Evolutionary conservation across 2,329 filamentous ascomycete genomes (phyloP).

Genomic region (Fusarium pilosicola): DNA sequence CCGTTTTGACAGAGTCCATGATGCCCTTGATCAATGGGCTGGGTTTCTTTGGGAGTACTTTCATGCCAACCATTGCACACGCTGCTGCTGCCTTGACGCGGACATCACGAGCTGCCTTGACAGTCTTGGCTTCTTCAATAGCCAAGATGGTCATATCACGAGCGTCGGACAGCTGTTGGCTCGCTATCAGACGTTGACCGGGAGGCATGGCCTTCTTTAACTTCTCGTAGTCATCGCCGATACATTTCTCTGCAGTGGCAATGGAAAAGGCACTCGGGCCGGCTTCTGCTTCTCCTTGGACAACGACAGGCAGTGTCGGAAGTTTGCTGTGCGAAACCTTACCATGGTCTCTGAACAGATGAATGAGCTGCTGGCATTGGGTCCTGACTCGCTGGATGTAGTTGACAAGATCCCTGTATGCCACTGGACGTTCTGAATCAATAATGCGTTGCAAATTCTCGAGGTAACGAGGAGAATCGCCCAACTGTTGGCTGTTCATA

Average conservation of each 20-base stretch:
- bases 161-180: slow-evolving; percentile 81
- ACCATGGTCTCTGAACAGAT: slow-evolving; percentile 90
- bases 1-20: slow-evolving; percentile 97
- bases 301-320: slow-evolving; percentile 85
- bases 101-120: slow-evolving; percentile 85
- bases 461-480: slow-evolving; percentile 63
- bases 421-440: slow-evolving; percentile 80
- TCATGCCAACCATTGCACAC: slow-evolving; percentile 88
- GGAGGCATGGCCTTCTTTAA: slow-evolving; percentile 90
- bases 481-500: slow-evolving; percentile 61
- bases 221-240: slow-evolving; percentile 85
- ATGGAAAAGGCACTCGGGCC: slow-evolving; percentile 94
- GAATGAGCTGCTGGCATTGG: slow-evolving; percentile 89
- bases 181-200: slow-evolving; percentile 85
- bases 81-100: slow-evolving; percentile 88
- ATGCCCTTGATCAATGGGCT: slow-evolving; percentile 92
- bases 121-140: slow-evolving; percentile 80
- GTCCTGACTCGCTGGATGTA: slow-evolving; percentile 89
- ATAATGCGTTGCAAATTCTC: slow-evolving; percentile 77
- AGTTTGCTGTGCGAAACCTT: slow-evolving; percentile 80
- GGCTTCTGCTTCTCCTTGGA: slow-evolving; percentile 91
- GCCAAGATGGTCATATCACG: slow-evolving; percentile 74
- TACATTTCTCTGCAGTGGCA: slow-evolving; percentile 85
- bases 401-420: slow-evolving; percentile 90
- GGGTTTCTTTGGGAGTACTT: slow-evolving; percentile 90